Percentiles rank a stretch among this genome's conserved stretches.
phyloP scores from a whole-genome alignment of 2,329 filamentous ascomycete species.

The Canariomyces notabilis region DNA sequence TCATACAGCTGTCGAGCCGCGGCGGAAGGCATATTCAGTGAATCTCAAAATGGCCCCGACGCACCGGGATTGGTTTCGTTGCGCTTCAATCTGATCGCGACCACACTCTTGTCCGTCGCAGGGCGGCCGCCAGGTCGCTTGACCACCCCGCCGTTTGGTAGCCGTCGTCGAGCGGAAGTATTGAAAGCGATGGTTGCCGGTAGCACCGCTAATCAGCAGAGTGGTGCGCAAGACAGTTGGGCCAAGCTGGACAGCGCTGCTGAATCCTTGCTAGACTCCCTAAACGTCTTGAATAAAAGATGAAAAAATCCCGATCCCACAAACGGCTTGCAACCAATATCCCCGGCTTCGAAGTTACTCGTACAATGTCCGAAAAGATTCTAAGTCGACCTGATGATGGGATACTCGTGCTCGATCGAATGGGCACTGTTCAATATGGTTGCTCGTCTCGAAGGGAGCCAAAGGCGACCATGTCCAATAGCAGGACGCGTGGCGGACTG shows the following conservation, averaged over 20 bases:
- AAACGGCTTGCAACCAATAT: background rate
- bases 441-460: too few relatives aligned
- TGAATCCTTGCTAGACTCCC: conserved; percentile 38
- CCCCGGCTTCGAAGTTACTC: background rate
- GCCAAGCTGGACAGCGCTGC: conserved; percentile 45
- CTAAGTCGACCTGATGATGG: too few relatives aligned
- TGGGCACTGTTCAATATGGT: too few relatives aligned
- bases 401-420: too few relatives aligned
- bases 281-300: background rate
- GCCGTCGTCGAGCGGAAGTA: conserved; percentile 7
- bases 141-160: conserved; percentile 18
- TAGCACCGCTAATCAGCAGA: background rate
- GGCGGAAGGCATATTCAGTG: conserved; percentile 55
- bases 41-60: conserved; percentile 7
- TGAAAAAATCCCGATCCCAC: conserved; percentile 1
- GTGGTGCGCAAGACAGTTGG: conserved; percentile 19
- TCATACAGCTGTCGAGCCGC: conserved; percentile 58
- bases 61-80: conserved; percentile 9
- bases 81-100: conserved; percentile 19
- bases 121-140: conserved; percentile 19
- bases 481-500: conserved; percentile 15
- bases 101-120: conserved; percentile 17
- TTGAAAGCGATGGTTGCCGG: conserved; percentile 3
- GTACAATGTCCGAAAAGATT: background rate
- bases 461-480: too few relatives aligned